Conservation (phyloP, 345 rosid genomes). For the Salix caprea region DNA sequence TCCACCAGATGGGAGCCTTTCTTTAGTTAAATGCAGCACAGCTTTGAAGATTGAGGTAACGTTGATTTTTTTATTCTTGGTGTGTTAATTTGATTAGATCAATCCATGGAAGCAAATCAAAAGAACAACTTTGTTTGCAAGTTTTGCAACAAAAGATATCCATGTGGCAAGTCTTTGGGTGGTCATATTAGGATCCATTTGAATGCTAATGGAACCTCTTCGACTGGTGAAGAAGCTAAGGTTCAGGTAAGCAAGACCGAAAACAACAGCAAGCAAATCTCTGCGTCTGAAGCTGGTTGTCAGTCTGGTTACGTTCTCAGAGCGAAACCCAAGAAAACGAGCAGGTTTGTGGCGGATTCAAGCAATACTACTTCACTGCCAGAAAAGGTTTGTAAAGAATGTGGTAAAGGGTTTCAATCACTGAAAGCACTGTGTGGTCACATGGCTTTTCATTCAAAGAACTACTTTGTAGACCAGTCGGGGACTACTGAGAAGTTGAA, state of each 20-base stretch:
- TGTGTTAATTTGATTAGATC: slow-evolving; percentile 31
- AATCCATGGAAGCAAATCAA: slow-evolving; percentile 49
- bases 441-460: slow-evolving; percentile 76
- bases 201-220: slow-evolving; percentile 22
- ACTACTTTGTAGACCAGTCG: slow-evolving; percentile 29
- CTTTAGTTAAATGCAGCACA: slow-evolving; percentile 27
- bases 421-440: slow-evolving; percentile 90
- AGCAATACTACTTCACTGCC: slow-evolving; percentile 24
- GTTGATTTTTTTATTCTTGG: slow-evolving; percentile 20
- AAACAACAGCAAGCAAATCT: slow-evolving; percentile 14
- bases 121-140: slow-evolving; percentile 68
- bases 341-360: slow-evolving; percentile 44
- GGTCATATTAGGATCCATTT: slow-evolving; percentile 87
- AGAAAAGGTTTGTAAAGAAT: slow-evolving; percentile 62
- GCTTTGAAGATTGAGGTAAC: slow-evolving; percentile 34
- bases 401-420: slow-evolving; percentile 80
- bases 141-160: slow-evolving; percentile 65
- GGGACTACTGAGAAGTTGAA: slow-evolving; percentile 34
- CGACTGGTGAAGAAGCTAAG: slow-evolving; percentile 32
- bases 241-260: slow-evolving; percentile 24
- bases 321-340: slow-evolving; percentile 66
- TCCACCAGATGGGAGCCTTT: not conserved
- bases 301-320: slow-evolving; percentile 59
- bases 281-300: slow-evolving; percentile 35
- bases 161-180: slow-evolving; percentile 83